Percentiles rank a stretch among this genome's conserved stretches.
Conservation (phyloP, 139 green algal genomes). For the Chlorella vulgaris region DNA sequence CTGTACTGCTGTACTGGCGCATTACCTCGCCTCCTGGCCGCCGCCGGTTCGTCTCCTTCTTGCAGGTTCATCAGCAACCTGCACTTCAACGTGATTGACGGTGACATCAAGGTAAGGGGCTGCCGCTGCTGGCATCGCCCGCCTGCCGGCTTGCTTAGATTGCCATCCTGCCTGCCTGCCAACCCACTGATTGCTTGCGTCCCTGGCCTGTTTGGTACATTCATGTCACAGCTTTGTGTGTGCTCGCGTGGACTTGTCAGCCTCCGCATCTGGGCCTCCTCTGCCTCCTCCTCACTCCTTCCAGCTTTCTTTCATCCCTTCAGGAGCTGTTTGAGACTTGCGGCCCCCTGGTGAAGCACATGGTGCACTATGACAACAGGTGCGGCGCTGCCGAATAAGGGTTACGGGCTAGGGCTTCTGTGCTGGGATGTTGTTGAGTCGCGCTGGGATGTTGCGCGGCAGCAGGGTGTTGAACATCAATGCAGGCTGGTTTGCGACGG, state of each 20-base stretch:
- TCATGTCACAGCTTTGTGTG: background rate
- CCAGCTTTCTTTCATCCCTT: background rate
- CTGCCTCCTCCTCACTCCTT: background rate
- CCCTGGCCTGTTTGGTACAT: too few relatives aligned
- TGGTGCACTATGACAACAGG: constrained; percentile 54
- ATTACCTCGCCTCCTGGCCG: too few relatives aligned
- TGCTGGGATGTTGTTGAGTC: too few relatives aligned
- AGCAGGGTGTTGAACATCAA: too few relatives aligned
- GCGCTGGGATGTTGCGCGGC: too few relatives aligned
- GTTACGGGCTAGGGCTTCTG: background rate
- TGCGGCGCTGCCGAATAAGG: background rate
- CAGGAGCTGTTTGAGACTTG: constrained; percentile 60
- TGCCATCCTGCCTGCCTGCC: background rate
- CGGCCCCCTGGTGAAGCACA: constrained; percentile 46
- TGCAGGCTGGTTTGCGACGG: too few relatives aligned
- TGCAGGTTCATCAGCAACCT: constrained; percentile 66
- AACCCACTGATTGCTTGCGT: background rate
- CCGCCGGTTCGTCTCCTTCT: too few relatives aligned
- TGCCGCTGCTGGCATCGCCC: background rate
- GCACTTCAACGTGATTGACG: constrained; percentile 58
- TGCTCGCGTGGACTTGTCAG: too few relatives aligned
- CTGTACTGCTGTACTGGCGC: too few relatives aligned
- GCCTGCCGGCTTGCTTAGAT: background rate
- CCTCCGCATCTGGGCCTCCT: too few relatives aligned
- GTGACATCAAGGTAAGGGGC: constrained; percentile 54